Evolutionary conservation across 2,329 filamentous ascomycete genomes (phyloP).

Genomic region (Elsinoe arachidis): DNA sequence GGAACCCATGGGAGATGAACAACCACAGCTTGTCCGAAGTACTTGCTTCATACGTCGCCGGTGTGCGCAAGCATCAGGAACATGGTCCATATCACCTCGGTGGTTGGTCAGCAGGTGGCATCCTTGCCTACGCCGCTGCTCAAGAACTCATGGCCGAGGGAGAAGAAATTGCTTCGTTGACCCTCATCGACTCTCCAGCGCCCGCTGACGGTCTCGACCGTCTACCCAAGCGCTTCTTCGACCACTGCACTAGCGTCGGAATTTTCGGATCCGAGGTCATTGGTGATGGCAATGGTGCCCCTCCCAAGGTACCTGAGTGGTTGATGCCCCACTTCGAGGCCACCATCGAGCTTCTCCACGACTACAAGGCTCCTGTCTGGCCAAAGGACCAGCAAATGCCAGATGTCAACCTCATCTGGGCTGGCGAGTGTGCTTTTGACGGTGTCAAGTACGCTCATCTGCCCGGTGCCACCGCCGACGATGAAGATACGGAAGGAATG

Average conservation of each 20-base stretch:
- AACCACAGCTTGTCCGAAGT: slow-evolving; percentile 31
- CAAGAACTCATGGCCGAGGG: slow-evolving; percentile 16
- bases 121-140: slow-evolving; percentile 18
- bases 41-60: slow-evolving; percentile 31
- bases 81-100: slow-evolving; percentile 30
- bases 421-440: slow-evolving; percentile 40
- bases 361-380: slow-evolving; percentile 28
- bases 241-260: slow-evolving; percentile 40
- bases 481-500: slow-evolving; percentile 41
- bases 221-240: slow-evolving; percentile 47
- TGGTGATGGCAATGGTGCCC: slow-evolving; percentile 20
- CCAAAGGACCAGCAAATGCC: slow-evolving; percentile 31
- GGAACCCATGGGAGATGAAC: slow-evolving; percentile 23
- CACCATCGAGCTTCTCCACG: slow-evolving; percentile 39
- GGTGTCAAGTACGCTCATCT: slow-evolving; percentile 25
- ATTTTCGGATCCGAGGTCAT: slow-evolving; percentile 39
- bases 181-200: slow-evolving; percentile 26
- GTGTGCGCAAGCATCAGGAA: slow-evolving; percentile 29
- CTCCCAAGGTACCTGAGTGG: slow-evolving; percentile 34
- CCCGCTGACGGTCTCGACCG: slow-evolving; percentile 45
- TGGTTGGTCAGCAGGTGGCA: slow-evolving; percentile 21
- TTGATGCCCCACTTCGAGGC: slow-evolving; percentile 45
- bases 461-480: slow-evolving; percentile 31
- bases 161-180: slow-evolving; percentile 21
- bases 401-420: slow-evolving; percentile 40